Percentiles rank a stretch among this genome's conserved stretches.
Evolutionary conservation across 2,329 filamentous ascomycete species (phyloP).

Genomic region (Stachybotrys chlorohalonatus): DNA sequence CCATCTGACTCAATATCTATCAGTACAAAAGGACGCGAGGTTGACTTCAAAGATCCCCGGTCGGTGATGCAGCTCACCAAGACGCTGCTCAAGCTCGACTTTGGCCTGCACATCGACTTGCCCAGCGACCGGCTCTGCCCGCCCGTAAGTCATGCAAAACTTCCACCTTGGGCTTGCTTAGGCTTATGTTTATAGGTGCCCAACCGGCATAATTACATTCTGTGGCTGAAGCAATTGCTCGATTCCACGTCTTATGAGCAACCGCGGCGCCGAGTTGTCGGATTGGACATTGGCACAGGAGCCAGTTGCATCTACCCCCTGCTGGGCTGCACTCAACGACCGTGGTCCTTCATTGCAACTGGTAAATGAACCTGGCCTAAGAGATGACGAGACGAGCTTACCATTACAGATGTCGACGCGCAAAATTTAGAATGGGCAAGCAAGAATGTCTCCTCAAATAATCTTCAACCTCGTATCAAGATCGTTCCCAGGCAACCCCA

Average conservation of each 20-base stretch:
- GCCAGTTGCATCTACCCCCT: slow-evolving; percentile 88
- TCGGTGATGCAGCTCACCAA: slow-evolving; percentile 76
- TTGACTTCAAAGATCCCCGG: slow-evolving; percentile 74
- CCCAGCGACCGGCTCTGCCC: slow-evolving; percentile 78
- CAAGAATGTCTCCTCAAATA: slow-evolving; percentile 59
- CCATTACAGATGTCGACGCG: slow-evolving; percentile 57
- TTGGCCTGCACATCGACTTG: slow-evolving; percentile 60
- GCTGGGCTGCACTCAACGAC: slow-evolving; percentile 60
- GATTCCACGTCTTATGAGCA: slow-evolving; percentile 56
- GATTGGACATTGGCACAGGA: slow-evolving; percentile 83
- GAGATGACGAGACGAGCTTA: not conserved
- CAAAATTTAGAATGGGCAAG: slow-evolving; percentile 58
- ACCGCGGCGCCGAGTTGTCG: slow-evolving; percentile 43
- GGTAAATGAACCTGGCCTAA: slow-evolving; percentile 15
- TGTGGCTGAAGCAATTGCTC: slow-evolving; percentile 77
- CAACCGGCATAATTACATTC: slow-evolving; percentile 76
- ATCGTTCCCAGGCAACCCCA: slow-evolving; percentile 45
- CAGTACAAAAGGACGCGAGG: slow-evolving; percentile 31
- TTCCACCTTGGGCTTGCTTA: slow-evolving; percentile 1
- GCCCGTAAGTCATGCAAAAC: slow-evolving; percentile 45
- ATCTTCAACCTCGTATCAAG: slow-evolving; percentile 53
- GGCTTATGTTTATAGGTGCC: slow-evolving; percentile 31
- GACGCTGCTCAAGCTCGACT: slow-evolving; percentile 66
- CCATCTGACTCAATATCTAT: not conserved
- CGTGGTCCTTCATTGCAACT: slow-evolving; percentile 64